A percentile compares a stretch with the other conserved stretches of the same genome.
Conservation (phyloP, 1,284 basidiomycete genomes). For the Ceratobasidium papillatum region DNA sequence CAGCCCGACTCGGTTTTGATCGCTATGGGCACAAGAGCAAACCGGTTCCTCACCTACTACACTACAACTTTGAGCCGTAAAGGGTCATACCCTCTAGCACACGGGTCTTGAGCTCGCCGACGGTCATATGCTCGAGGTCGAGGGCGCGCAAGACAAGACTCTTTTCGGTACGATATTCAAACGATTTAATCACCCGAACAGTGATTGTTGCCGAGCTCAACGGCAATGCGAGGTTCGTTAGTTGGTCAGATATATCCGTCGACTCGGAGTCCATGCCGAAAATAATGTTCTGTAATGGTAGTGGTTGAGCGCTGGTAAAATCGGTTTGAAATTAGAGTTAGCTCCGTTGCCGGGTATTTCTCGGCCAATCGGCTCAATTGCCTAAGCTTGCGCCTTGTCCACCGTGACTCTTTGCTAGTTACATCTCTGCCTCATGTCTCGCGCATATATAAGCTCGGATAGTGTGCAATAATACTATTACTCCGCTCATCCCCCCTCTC, state of each 20-base stretch:
- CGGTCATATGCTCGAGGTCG: slow-evolving; percentile 81
- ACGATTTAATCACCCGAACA: slow-evolving; percentile 94
- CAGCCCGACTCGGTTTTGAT: slow-evolving; percentile 77
- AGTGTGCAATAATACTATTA: slow-evolving; percentile 49
- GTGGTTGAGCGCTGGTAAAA: not conserved
- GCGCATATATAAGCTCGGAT: slow-evolving; percentile 15
- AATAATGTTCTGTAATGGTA: not conserved
- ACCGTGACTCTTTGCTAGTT: not conserved
- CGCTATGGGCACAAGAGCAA: slow-evolving; percentile 25
- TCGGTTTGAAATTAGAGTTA: not conserved
- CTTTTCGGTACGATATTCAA: slow-evolving; percentile 90
- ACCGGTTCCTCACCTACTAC: slow-evolving; percentile 25
- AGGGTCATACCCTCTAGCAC: slow-evolving; percentile 65
- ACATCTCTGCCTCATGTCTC: not conserved
- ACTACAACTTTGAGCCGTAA: slow-evolving; percentile 27
- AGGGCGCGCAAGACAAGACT: slow-evolving; percentile 84
- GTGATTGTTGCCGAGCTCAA: slow-evolving; percentile 82
- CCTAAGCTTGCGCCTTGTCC: slow-evolving; percentile 17
- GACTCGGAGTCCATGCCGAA: slow-evolving; percentile 10
- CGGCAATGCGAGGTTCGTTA: slow-evolving; percentile 73
- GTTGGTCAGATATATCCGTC: slow-evolving; percentile 45
- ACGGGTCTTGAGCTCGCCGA: slow-evolving; percentile 77
- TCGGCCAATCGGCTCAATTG: slow-evolving; percentile 41
- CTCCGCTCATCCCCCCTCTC: slow-evolving; percentile 12
- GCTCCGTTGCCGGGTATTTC: slow-evolving; percentile 16